phyloP scores from a whole-genome alignment of 257 asterid genomes.

The Nicotiana undulata region DNA sequence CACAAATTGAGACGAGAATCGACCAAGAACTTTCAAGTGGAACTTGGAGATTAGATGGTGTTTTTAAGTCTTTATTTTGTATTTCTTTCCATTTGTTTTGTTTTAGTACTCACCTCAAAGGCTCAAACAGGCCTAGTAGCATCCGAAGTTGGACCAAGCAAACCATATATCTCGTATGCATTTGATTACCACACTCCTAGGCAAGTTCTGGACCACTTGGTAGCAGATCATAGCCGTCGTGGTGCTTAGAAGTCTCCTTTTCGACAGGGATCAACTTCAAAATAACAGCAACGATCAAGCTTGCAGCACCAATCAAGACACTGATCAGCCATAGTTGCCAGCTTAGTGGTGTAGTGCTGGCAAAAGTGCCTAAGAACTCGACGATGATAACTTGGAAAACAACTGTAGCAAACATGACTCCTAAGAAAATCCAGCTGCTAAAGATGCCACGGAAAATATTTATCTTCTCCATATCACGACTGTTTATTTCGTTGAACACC shows the following conservation, averaged over 20 bases:
- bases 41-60: neutral
- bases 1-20: neutral
- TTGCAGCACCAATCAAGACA: conserved; percentile 46
- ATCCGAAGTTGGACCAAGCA: neutral
- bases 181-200: conserved; percentile 10
- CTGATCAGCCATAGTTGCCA: conserved; percentile 81
- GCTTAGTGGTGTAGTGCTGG: conserved; percentile 77
- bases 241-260: conserved; percentile 31
- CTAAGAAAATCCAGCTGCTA: conserved; percentile 58
- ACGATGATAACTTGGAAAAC: conserved; percentile 83
- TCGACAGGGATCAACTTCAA: conserved; percentile 79
- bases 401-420: conserved; percentile 54
- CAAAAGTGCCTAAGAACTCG: conserved; percentile 85
- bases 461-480: conserved; percentile 92
- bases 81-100: neutral
- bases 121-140: neutral
- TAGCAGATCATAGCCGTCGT: conserved; percentile 60
- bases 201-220: conserved; percentile 46
- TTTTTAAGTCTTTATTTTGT: neutral
- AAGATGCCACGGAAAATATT: conserved; percentile 68
- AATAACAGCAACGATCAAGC: conserved; percentile 63
- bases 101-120: neutral
- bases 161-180: neutral
- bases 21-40: neutral
- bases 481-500: conserved; percentile 98